These are phyloP conservation scores for Lavandula angustifolia DNA, from an alignment of 257 asterid species.

Conservation along the genomic window DNA sequence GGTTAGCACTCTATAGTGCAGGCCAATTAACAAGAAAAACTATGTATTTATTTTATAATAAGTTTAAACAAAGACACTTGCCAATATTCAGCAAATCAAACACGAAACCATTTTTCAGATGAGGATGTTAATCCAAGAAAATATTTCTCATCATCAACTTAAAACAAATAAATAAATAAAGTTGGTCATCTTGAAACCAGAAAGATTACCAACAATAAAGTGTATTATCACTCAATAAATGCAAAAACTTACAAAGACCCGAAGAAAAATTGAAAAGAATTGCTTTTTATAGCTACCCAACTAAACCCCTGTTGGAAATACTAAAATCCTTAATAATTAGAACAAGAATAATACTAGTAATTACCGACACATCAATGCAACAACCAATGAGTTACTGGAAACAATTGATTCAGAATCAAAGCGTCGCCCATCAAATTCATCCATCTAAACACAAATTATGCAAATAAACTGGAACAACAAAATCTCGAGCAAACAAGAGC, in stretches of 20 bases:
- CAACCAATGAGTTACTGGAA: neutral
- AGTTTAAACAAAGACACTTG: too few species aligned
- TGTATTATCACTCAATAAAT: neutral
- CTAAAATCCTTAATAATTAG: neutral
- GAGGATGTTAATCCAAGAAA: neutral
- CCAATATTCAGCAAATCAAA: neutral
- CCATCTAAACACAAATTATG: conserved; percentile 3
- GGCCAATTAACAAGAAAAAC: too few species aligned
- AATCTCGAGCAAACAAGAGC: neutral
- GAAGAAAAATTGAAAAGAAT: neutral
- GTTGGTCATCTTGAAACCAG: neutral
- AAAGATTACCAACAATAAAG: neutral
- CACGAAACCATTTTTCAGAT: neutral
- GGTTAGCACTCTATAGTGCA: too few species aligned
- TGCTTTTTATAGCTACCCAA: too few species aligned
- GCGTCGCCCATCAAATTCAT: neutral
- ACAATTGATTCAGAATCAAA: neutral
- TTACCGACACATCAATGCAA: neutral
- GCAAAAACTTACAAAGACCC: too few species aligned
- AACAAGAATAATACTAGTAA: neutral
- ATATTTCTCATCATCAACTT: neutral
- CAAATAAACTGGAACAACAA: neutral
- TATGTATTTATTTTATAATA: too few species aligned
- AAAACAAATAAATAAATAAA: neutral
- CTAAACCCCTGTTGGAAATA: neutral